Conservation (phyloP, 169 alveolate genomes). For the Theileria orientalis region DNA sequence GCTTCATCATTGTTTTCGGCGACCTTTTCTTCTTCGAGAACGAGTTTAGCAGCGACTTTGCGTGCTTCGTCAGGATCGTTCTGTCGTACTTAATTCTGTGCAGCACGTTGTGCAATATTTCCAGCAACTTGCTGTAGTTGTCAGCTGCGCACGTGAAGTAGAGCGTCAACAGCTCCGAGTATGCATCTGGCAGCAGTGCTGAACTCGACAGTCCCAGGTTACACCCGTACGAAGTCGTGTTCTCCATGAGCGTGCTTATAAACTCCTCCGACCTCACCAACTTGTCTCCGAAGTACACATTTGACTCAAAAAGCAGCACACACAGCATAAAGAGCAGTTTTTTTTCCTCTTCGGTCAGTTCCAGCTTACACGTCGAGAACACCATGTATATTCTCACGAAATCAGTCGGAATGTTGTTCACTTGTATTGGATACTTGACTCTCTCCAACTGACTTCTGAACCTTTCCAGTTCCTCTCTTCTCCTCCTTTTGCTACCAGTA, state of each 20-base stretch:
- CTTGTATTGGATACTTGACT: conserved; percentile 56
- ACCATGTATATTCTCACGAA: conserved; percentile 66
- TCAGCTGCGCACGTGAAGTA: conserved; percentile 57
- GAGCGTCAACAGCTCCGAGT: conserved; percentile 41
- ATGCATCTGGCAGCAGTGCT: conserved; percentile 46
- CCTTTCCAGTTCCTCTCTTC: background rate
- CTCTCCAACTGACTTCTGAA: conserved; percentile 26
- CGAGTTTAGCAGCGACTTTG: conserved; percentile 28
- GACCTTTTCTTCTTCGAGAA: conserved; percentile 53
- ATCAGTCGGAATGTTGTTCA: conserved; percentile 68
- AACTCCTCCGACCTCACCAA: conserved; percentile 54
- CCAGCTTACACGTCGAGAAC: conserved; percentile 46
- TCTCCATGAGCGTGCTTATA: conserved; percentile 48
- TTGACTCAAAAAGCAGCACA: conserved; percentile 65
- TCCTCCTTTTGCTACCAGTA: background rate
- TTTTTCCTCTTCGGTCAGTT: conserved; percentile 38
- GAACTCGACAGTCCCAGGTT: conserved; percentile 58
- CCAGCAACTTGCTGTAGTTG: conserved; percentile 38
- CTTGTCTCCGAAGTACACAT: conserved; percentile 21
- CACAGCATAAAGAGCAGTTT: conserved; percentile 54
- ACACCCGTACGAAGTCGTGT: conserved; percentile 65
- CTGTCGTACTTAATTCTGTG: conserved; percentile 35
- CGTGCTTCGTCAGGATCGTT: conserved; percentile 29
- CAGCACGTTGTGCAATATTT: conserved; percentile 47
- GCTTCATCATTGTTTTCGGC: conserved; percentile 34